Evolutionary conservation across 257 asterid species (phyloP), one percentile per base, ranked within the genome.

Genomic region (Prunella vulgaris): DNA sequence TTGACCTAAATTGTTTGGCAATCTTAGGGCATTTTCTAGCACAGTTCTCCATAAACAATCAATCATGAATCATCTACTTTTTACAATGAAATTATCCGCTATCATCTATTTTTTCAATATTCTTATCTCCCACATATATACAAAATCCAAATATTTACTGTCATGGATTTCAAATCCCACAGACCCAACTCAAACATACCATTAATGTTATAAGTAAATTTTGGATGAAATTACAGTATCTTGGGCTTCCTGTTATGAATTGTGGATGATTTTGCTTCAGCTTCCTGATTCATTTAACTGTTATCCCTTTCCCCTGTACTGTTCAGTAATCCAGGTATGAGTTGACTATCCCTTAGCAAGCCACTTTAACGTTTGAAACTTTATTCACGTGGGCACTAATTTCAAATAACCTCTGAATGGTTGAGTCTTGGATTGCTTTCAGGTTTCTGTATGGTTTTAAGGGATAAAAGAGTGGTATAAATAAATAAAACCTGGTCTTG

Each of bases 401-500:
- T 5, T 17, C 51, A 22, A 1, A 37, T 30, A 33, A 40, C 53
- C 17, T 48, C 51, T 24, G 10, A 56, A 54, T 33, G 20, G 17
- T 66, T 10, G 68, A 64, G 57, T 33, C 32, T 30, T 46, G 61
- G 53, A n/a, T 38, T 49, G 25, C 69, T 71, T 52, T 10, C 54
- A 33, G 32, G 64, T 49, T 13, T 62, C 56, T n/a, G 30, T 37
- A 48, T 60, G 51, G 68, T 60, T 37, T 66, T 54, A 32, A 58
- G 44, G 13, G 49, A 27, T 60, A 35, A 13, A 48, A 2, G 24
- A 44, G 32, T 63, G 66, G 18, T 42, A 73, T 13, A 60, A 67
- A 73, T 13, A 60, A 67, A 59, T 33, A 18, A 77, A 76, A 71
- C 79, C 82, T 65, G 85, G 42, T 56, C 44, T 76, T 66, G 33